phyloP scores from a whole-genome alignment of 2,329 filamentous ascomycete species.

The Calonectria hawksworthii region DNA sequence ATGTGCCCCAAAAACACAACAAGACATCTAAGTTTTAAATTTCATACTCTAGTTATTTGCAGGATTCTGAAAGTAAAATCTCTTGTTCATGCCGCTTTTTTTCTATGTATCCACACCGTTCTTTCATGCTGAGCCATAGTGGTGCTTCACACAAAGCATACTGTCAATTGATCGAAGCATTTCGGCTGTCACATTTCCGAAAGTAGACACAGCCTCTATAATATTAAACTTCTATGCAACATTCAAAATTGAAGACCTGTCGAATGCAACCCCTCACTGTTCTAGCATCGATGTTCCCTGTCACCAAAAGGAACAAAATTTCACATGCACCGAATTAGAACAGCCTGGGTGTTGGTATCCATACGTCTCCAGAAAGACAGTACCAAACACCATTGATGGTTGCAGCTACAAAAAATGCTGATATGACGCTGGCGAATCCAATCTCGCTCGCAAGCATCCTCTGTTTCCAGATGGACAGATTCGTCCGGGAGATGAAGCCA shows the following conservation, averaged over 20 bases:
- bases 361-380: background rate
- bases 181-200: no score
- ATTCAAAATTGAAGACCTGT: background rate
- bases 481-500: background rate
- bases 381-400: background rate
- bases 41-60: no score
- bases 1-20: no score
- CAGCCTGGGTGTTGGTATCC: background rate
- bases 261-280: background rate
- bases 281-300: background rate
- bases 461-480: background rate
- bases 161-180: no score
- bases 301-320: background rate
- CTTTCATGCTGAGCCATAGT: no score
- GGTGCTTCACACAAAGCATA: no score
- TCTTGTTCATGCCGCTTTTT: no score
- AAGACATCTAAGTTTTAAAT: no score
- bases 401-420: background rate
- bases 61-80: no score
- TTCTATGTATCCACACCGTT: no score
- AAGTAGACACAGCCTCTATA: no score
- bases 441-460: background rate
- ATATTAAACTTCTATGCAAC: no score
- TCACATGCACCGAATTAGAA: background rate
- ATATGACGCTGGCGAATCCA: background rate